Conservation (phyloP, 2,329 filamentous ascomycete genomes). For the Colletotrichum sp. region DNA sequence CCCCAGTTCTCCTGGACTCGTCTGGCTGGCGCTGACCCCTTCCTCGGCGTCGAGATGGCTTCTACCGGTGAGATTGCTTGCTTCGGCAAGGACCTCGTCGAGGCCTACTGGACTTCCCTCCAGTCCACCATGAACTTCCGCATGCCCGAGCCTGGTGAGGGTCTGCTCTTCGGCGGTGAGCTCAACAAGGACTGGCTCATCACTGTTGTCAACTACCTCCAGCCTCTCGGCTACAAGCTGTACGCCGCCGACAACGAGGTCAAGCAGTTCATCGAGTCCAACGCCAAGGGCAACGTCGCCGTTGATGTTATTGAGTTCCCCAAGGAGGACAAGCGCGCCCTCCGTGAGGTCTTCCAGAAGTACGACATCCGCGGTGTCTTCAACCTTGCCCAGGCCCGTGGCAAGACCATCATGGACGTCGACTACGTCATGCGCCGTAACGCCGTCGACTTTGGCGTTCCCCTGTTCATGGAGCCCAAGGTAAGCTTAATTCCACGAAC, state of each 20-base stretch:
- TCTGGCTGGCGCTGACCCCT: slow-evolving; percentile 94
- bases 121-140: slow-evolving; percentile 99
- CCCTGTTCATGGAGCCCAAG: slow-evolving; percentile 98
- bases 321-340: slow-evolving; percentile 91
- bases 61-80: slow-evolving; percentile 98
- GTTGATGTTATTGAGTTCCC: slow-evolving; percentile 97
- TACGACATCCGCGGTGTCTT: slow-evolving; percentile 96
- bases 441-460: slow-evolving; percentile 96
- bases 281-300: slow-evolving; percentile 67
- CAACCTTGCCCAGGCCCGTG: slow-evolving; percentile 86
- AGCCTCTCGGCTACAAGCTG: slow-evolving; percentile 92
- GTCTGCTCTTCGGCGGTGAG: slow-evolving; percentile 93
- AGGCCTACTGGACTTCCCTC: slow-evolving; percentile 96
- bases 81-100: slow-evolving; percentile 94
- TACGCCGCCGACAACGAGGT: slow-evolving; percentile 83
- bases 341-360: slow-evolving; percentile 95
- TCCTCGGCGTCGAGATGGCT: slow-evolving; percentile 97
- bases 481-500: slow-evolving; percentile 49
- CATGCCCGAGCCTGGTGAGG: slow-evolving; percentile 91
- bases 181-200: slow-evolving; percentile 72
- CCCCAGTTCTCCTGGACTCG: slow-evolving; percentile 99
- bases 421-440: slow-evolving; percentile 99
- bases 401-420: slow-evolving; percentile 84
- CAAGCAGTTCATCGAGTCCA: slow-evolving; percentile 81
- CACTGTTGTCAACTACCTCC: slow-evolving; percentile 83